Conservation (phyloP, 78 protist species). For the Dictyostelium purpureum region DNA sequence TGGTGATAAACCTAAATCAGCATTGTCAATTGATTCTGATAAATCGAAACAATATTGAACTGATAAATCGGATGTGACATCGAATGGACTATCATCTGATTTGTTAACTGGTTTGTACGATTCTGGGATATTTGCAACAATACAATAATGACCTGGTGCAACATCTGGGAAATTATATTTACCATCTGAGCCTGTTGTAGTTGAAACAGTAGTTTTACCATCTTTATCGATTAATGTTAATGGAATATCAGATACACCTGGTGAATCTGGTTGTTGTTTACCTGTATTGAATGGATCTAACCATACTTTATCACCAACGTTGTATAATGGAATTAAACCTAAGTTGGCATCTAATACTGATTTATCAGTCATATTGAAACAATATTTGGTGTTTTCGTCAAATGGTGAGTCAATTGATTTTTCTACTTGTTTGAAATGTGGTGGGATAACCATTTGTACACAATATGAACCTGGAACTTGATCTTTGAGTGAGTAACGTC, state of each 20-base stretch:
- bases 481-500: neutral
- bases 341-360: neutral
- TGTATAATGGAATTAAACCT: neutral
- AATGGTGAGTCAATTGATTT: neutral
- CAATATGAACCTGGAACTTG: constrained; percentile 20
- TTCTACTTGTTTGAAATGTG: neutral
- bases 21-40: neutral
- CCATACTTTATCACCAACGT: neutral
- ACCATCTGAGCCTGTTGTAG: neutral
- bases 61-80: neutral
- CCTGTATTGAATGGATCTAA: neutral
- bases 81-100: neutral
- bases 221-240: neutral
- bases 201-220: neutral
- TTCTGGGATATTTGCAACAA: neutral
- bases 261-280: neutral
- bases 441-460: constrained; percentile 20
- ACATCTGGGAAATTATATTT: neutral
- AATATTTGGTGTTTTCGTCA: neutral
- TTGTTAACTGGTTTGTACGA: neutral
- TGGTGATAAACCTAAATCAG: neutral
- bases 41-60: neutral
- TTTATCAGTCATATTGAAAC: neutral
- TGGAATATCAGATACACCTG: neutral
- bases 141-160: constrained; percentile 1